These are phyloP conservation scores for Globisporangium spiculum DNA, from an alignment of 352 stramenopile species.

Conservation along the genomic window DNA sequence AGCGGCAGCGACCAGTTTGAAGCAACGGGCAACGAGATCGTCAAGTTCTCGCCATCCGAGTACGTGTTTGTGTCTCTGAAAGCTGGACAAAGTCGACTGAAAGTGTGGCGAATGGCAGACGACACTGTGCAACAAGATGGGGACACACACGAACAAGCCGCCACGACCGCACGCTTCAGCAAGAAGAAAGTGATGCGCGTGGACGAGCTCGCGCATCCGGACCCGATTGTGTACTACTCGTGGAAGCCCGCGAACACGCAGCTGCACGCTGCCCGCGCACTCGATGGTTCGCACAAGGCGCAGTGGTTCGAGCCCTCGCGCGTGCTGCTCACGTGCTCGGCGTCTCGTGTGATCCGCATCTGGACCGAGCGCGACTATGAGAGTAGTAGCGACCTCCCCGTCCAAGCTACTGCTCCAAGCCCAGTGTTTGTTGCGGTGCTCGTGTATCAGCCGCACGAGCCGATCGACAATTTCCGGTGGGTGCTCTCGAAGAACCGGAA, in stretches of 20 bases:
- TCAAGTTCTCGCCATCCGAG: slow-evolving; percentile 74
- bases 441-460: slow-evolving; percentile 48
- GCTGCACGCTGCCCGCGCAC: slow-evolving; percentile 45
- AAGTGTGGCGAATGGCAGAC: slow-evolving; percentile 56
- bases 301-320: slow-evolving; percentile 73
- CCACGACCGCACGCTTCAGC: neutral
- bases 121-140: neutral
- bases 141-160: neutral
- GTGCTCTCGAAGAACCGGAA: slow-evolving; percentile 80
- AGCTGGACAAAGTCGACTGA: slow-evolving; percentile 28
- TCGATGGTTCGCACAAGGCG: slow-evolving; percentile 54
- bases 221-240: slow-evolving; percentile 75
- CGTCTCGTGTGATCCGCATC: slow-evolving; percentile 44
- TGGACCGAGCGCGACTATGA: slow-evolving; percentile 46
- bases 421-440: slow-evolving; percentile 35
- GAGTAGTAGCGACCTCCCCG: neutral
- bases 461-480: slow-evolving; percentile 71
- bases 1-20: slow-evolving; percentile 1
- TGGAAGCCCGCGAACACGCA: slow-evolving; percentile 76
- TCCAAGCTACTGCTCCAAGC: neutral
- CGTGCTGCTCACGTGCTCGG: slow-evolving; percentile 75
- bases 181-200: slow-evolving; percentile 23
- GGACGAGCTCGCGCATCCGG: slow-evolving; percentile 46
- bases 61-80: slow-evolving; percentile 62
- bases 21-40: slow-evolving; percentile 35